Evolutionary conservation across 2,329 filamentous ascomycete species (phyloP).

Genomic region (Xylaria sp.): DNA sequence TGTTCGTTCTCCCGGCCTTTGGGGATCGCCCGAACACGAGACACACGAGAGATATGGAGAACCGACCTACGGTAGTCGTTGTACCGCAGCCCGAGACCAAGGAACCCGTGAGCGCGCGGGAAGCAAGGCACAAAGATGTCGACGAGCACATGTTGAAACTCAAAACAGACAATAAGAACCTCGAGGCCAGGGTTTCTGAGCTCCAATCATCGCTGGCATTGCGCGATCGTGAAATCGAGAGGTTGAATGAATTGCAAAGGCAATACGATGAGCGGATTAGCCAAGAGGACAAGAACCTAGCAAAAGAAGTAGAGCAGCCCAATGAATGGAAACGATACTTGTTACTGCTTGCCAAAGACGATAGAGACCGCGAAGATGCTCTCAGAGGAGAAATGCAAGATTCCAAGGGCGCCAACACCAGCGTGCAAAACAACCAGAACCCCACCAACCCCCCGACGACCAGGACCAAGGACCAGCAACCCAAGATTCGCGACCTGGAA

Average conservation of each 20-base stretch:
- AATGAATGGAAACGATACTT: constrained; percentile 16
- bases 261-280: constrained; percentile 35
- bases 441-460: constrained; percentile 14
- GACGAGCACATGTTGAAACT: constrained; percentile 26
- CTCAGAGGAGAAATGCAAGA: constrained; percentile 32
- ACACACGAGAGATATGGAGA: constrained; percentile 59
- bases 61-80: constrained; percentile 54
- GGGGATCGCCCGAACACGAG: constrained; percentile 58
- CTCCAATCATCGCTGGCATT: constrained; percentile 31
- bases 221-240: constrained; percentile 37
- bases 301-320: constrained; percentile 22
- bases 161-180: constrained; percentile 30
- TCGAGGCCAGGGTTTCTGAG: constrained; percentile 17
- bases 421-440: constrained; percentile 4
- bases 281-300: constrained; percentile 10
- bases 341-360: constrained; percentile 10
- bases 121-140: constrained; percentile 39
- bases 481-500: constrained; percentile 13
- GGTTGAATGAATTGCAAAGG: constrained; percentile 33
- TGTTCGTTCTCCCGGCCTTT: constrained; percentile 66
- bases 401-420: constrained; percentile 36
- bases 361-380: constrained; percentile 16
- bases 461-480: constrained; percentile 16
- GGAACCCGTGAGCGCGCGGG: constrained; percentile 41
- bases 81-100: constrained; percentile 43